These are phyloP conservation scores for Strobilomyces echinocephalus DNA, from an alignment of 768 basidiomycete species.

Conservation along the genomic window DNA sequence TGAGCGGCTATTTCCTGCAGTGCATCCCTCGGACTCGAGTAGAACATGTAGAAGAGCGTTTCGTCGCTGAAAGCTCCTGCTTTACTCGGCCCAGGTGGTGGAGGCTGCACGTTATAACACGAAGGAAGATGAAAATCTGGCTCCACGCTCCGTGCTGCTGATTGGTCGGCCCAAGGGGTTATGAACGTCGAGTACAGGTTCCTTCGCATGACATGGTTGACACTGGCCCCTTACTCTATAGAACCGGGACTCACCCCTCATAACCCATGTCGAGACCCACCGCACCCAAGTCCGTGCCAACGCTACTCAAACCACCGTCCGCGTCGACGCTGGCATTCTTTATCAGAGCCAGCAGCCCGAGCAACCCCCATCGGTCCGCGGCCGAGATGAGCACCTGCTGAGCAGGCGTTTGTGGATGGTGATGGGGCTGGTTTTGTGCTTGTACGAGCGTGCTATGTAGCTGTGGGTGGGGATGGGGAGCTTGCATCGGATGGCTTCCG, in stretches of 20 bases:
- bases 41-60: conserved; percentile 98
- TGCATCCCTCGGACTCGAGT: conserved; percentile 85
- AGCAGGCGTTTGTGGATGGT: conserved; percentile 80
- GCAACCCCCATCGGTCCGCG: conserved; percentile 91
- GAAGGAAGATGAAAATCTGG: conserved; percentile 87
- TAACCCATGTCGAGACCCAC: conserved; percentile 88
- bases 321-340: conserved; percentile 72
- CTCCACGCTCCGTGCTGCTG: conserved; percentile 79
- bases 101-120: conserved; percentile 90
- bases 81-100: conserved; percentile 76
- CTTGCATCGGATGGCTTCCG: conserved; percentile 34
- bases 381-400: conserved; percentile 90
- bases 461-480: conserved; percentile 33
- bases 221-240: conserved; percentile 14
- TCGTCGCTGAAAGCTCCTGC: conserved; percentile 88
- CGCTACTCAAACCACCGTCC: conserved; percentile 74
- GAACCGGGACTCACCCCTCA: conserved; percentile 59
- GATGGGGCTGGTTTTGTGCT: conserved; percentile 34
- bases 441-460: conserved; percentile 28
- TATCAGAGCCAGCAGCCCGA: conserved; percentile 82
- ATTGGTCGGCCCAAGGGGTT: conserved; percentile 93
- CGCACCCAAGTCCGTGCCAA: conserved; percentile 88
- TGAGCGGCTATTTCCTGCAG: conserved; percentile 93
- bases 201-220: conserved; percentile 33
- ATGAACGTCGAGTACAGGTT: conserved; percentile 90